Percentiles rank a stretch among this genome's conserved stretches.
Evolutionary conservation across 2,329 filamentous ascomycete species (phyloP).

Genomic region (Hymenoscyphus salicellus): DNA sequence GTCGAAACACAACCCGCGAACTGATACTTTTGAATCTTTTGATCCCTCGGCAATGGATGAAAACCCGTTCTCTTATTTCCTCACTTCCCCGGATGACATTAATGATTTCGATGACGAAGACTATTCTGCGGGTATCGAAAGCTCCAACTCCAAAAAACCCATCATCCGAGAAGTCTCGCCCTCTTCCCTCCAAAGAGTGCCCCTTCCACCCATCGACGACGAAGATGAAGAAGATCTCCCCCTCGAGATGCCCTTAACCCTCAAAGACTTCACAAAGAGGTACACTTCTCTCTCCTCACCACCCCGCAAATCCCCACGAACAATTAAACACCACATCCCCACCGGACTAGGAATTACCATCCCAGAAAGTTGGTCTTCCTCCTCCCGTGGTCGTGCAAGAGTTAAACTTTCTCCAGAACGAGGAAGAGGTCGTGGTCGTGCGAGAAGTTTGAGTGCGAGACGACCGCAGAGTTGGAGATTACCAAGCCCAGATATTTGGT

Average conservation of each 20-base stretch:
- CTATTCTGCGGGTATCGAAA: slow-evolving; percentile 36
- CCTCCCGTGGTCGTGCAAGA: slow-evolving; percentile 28
- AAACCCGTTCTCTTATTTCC: slow-evolving; percentile 37
- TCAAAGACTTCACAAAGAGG: slow-evolving; percentile 30
- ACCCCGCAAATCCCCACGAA: slow-evolving; percentile 20
- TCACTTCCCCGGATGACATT: slow-evolving; percentile 32
- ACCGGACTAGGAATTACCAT: slow-evolving; percentile 30
- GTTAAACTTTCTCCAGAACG: slow-evolving; percentile 20
- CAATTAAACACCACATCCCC: slow-evolving; percentile 16
- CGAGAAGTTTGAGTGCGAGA: slow-evolving; percentile 27
- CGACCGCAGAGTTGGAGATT: slow-evolving; percentile 33
- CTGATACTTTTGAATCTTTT: slow-evolving; percentile 15
- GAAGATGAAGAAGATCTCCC: slow-evolving; percentile 19
- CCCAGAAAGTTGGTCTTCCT: slow-evolving; percentile 18
- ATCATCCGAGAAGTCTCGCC: slow-evolving; percentile 34
- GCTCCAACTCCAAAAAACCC: slow-evolving; percentile 20
- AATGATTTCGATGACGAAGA: slow-evolving; percentile 32
- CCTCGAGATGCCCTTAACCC: slow-evolving; percentile 29
- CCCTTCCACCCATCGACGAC: slow-evolving; percentile 16
- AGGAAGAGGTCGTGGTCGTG: slow-evolving; percentile 27
- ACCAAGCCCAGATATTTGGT: slow-evolving; percentile 34
- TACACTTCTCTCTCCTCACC: slow-evolving; percentile 15
- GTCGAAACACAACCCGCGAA: slow-evolving; percentile 18
- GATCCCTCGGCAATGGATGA: slow-evolving; percentile 32
- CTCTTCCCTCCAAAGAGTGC: slow-evolving; percentile 28